Evolutionary conservation across 164 flowering plant genomes (phyloP).

Genomic region (Chimonanthus praecox): DNA sequence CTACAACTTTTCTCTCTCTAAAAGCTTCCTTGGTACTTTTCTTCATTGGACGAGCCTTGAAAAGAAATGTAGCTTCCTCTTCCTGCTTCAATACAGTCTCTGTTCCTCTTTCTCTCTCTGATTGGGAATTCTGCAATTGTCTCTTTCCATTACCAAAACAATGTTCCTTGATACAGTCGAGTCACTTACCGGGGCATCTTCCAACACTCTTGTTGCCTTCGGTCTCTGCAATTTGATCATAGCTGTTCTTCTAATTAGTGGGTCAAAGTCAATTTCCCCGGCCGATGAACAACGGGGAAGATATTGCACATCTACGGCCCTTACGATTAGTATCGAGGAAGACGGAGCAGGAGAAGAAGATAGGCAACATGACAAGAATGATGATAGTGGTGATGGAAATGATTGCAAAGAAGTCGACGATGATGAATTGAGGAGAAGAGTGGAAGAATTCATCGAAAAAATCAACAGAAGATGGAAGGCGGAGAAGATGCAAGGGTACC

Average conservation of each 20-base stretch:
- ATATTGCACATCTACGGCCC: neutral
- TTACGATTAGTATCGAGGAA: neutral
- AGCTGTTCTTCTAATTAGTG: conserved; percentile 29
- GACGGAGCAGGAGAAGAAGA: neutral
- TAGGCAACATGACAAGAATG: too few relatives aligned
- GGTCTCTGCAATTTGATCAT: conserved; percentile 52
- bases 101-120: neutral
- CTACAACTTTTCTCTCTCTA: neutral
- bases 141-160: conserved; percentile 5
- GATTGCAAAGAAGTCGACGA: conserved; percentile 20
- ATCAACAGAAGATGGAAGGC: conserved; percentile 47
- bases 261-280: conserved; percentile 20
- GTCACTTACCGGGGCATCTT: conserved; percentile 31
- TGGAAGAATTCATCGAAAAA: conserved; percentile 54
- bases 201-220: conserved; percentile 41
- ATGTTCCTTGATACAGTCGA: conserved; percentile 46
- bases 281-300: conserved; percentile 5
- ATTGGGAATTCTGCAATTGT: neutral
- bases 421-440: conserved; percentile 46
- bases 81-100: neutral
- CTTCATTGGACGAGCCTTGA: conserved; percentile 1
- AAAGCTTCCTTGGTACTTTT: conserved; percentile 9
- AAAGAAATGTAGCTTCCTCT: neutral
- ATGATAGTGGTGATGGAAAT: too few relatives aligned
- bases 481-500: conserved; percentile 21